Conservation (phyloP, 139 green algal genomes). For the Coccomyxa sp. region DNA sequence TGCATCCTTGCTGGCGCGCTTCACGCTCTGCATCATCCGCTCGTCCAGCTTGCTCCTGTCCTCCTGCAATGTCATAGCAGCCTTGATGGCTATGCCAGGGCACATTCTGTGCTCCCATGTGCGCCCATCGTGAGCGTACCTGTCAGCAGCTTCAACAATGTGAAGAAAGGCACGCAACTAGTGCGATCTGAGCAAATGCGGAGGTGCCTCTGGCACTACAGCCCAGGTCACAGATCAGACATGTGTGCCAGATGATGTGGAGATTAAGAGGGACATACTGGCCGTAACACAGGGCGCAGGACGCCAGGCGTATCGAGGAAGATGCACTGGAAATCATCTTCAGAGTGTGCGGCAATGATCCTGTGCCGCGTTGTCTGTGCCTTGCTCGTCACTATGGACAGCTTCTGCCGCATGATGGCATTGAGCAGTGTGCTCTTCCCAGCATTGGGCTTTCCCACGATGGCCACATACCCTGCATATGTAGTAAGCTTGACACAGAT, state of each 20-base stretch:
- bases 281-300: no score
- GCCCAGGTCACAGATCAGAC: no score
- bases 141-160: no score
- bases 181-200: no score
- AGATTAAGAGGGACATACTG: no score
- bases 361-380: constrained; percentile 94
- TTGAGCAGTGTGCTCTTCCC: constrained; percentile 96
- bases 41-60: constrained; percentile 82
- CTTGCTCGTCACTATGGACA: constrained; percentile 89
- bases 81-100: background rate
- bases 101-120: background rate
- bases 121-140: no score
- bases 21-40: constrained; percentile 88
- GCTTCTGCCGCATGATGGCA: constrained; percentile 84
- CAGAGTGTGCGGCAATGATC: constrained; percentile 80
- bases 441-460: constrained; percentile 85
- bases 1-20: constrained; percentile 63
- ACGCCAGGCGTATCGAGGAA: constrained; percentile 94
- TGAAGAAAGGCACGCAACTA: no score
- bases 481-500: no score
- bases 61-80: constrained; percentile 8
- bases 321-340: constrained; percentile 57
- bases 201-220: no score
- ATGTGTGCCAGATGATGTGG: no score
- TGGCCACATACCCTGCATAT: constrained; percentile 79